Evolutionary conservation across 2,329 filamentous ascomycete genomes (phyloP).

Genomic region (Epichloe scottii): DNA sequence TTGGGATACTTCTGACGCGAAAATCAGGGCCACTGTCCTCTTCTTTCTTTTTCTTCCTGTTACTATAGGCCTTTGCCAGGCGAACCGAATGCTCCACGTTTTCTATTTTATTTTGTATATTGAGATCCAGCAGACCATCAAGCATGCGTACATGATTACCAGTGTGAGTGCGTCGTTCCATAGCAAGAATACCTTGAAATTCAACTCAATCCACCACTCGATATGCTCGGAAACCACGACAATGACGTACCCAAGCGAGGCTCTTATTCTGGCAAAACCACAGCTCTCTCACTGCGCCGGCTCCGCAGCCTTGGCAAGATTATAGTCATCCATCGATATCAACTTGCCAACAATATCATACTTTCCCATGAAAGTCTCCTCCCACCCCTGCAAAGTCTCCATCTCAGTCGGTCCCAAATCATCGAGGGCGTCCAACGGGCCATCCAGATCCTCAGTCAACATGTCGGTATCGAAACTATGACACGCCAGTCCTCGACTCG

Average conservation of each 20-base stretch:
- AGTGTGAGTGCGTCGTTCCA: constrained; percentile 1
- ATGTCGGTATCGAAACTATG: constrained; percentile 92
- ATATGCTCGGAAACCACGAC: no score
- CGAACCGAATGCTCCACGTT: neutral
- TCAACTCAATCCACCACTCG: no score
- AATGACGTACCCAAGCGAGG: no score
- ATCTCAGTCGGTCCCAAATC: constrained; percentile 63
- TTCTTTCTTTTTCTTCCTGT: constrained; percentile 7
- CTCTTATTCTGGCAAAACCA: no score
- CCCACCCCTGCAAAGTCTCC: constrained; percentile 81
- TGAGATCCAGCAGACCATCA: neutral
- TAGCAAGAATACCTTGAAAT: neutral
- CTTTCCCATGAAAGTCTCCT: constrained; percentile 86
- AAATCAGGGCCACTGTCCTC: constrained; percentile 7
- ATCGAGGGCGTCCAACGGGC: constrained; percentile 63
- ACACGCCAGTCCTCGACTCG: constrained; percentile 73
- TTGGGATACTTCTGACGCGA: constrained; percentile 12
- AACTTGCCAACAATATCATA: constrained; percentile 89
- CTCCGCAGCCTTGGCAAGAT: constrained; percentile 7
- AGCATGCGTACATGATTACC: neutral
- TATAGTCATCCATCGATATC: constrained; percentile 40
- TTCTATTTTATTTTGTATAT: neutral
- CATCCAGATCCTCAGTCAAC: constrained; percentile 83
- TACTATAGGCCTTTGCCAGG: neutral
- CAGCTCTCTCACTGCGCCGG: neutral